These are phyloP conservation scores for Fusarium caatingaense DNA, from an alignment of 2,329 filamentous ascomycete genomes.

Conservation along the genomic window DNA sequence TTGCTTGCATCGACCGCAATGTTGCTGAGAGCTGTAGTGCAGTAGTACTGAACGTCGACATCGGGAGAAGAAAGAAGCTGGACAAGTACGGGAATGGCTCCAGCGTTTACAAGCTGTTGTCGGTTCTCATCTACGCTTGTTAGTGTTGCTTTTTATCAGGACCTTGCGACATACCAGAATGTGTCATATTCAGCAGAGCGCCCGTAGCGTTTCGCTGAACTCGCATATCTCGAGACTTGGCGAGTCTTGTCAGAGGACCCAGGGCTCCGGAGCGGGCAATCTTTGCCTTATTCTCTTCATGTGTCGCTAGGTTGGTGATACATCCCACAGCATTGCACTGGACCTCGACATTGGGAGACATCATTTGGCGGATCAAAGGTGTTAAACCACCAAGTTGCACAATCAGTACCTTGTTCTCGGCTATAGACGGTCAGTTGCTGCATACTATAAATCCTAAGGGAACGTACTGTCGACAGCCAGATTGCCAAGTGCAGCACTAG, in stretches of 20 bases:
- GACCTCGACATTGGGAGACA: slow-evolving; percentile 96
- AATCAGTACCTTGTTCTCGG: slow-evolving; percentile 97
- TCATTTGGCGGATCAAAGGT: slow-evolving; percentile 97
- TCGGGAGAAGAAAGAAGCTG: slow-evolving; percentile 92
- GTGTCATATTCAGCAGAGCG: slow-evolving; percentile 97
- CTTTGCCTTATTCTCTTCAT: slow-evolving; percentile 99
- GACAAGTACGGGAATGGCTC: slow-evolving; percentile 96
- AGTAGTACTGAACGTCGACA: slow-evolving; percentile 99
- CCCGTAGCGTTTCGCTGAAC: slow-evolving; percentile 98
- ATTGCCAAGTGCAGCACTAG: slow-evolving; percentile 95
- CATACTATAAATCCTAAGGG: background rate
- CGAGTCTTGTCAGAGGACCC: slow-evolving; percentile 87
- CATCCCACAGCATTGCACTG: slow-evolving; percentile 99
- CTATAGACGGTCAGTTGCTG: slow-evolving; percentile 65
- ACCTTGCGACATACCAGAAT: slow-evolving; percentile 78
- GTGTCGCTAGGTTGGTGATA: slow-evolving; percentile 97
- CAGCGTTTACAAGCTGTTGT: slow-evolving; percentile 95
- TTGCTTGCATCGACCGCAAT: slow-evolving; percentile 96
- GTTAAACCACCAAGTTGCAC: slow-evolving; percentile 90
- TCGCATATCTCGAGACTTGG: slow-evolving; percentile 98
- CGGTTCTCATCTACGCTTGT: slow-evolving; percentile 85
- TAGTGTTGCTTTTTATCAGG: slow-evolving; percentile 10
- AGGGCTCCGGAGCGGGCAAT: slow-evolving; percentile 95
- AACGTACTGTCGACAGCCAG: slow-evolving; percentile 92
- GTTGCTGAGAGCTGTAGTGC: slow-evolving; percentile 97